Conservation (phyloP, 371 early-diverging fungal species). For the Saksenaea oblongispora region DNA sequence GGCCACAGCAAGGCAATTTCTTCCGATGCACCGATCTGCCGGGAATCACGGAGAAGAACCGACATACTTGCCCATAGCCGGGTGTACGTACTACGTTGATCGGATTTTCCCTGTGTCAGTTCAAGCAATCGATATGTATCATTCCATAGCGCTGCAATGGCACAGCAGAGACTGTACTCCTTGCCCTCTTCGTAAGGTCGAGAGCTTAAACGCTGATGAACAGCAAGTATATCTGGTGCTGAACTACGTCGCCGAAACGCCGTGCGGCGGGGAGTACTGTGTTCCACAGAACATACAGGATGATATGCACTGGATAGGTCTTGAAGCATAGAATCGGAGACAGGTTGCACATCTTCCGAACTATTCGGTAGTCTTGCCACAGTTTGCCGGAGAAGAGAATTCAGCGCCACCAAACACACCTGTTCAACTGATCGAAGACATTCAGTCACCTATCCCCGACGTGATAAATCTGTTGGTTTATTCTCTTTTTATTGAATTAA, state of each 20-base stretch:
- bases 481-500: too few relatives aligned
- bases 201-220: background rate
- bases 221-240: background rate
- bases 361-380: background rate
- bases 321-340: background rate
- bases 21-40: conserved; percentile 44
- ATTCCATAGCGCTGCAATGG: conserved; percentile 2
- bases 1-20: conserved; percentile 78
- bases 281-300: background rate
- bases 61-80: background rate
- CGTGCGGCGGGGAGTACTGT: background rate
- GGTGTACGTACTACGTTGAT: background rate
- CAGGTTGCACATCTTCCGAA: background rate
- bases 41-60: background rate
- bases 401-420: background rate
- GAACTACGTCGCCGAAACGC: background rate
- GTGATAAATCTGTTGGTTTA: background rate
- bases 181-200: background rate
- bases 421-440: background rate
- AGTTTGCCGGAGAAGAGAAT: background rate
- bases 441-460: background rate
- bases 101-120: background rate
- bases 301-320: background rate
- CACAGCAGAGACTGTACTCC: conserved; percentile 3
- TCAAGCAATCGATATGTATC: background rate